Base-by-base conservation (phyloP, 306 rosid species). In the Leucaena leucocephala region DNA sequence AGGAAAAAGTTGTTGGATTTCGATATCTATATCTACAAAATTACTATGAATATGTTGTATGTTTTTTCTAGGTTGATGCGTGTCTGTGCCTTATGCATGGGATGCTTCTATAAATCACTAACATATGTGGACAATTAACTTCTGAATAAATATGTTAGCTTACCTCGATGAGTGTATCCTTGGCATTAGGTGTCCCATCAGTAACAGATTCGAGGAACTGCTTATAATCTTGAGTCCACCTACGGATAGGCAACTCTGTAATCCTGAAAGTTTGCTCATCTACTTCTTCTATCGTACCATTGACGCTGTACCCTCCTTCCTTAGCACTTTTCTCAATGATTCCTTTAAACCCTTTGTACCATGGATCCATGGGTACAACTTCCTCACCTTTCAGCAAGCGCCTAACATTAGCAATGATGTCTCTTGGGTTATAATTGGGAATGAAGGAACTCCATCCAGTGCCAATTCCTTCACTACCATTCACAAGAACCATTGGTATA, bases 391-490 rank as follows among this genome's bases (percentile, higher is more conserved):
- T 80, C 72, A 95, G 87, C 90, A 91, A 74, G 54, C 87, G 89
- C 88, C 90, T 91, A 8, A 91, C 83, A 59, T 95, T 95, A 62
- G 86, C 92, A 78, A 90, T 84, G n/a, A 95, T 87, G 5, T 95
- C 98, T 85, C 95, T 87, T 33, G 98, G 98, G 77, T 91, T 95
- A 74, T 95, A 95, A 68, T 95, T 95, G 9, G 98, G 98, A 79
- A 95, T 77, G 85, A 85, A 91, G 11, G 98, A 91, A 82, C 97
- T 92, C 98, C 97, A 95, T 8, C 97, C 96, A 0, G 97, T 92
- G 75, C 97, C 98, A 75, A 95, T 92, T 67, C 98, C 98, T 76
- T 95, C 98, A 81, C 98, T 90, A 39, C 98, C 98, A 78, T 95
- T 95, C 75, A 89, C 98, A 72, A 95, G 97, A 79, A 95, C 98